Evolutionary conservation across 345 rosid species (phyloP).

Genomic region (Kernera saxatilis): DNA sequence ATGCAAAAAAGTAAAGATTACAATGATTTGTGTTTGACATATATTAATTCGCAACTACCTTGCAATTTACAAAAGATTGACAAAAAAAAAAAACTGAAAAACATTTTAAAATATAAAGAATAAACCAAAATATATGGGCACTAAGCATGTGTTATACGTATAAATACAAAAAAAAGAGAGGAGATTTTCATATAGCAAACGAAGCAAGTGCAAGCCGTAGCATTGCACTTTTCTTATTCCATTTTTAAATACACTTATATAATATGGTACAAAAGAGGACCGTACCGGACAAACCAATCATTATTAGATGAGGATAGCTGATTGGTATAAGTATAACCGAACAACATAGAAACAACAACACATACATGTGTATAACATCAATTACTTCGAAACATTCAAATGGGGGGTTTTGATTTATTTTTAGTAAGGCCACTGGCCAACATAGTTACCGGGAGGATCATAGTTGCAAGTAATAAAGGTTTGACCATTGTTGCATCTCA

Average conservation of each 20-base stretch:
- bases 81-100: neutral
- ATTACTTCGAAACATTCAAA: neutral
- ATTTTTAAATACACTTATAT: neutral
- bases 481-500: constrained; percentile 42
- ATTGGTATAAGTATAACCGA: constrained; percentile 10
- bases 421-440: constrained; percentile 41
- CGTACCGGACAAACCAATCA: constrained; percentile 4
- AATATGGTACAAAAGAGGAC: constrained; percentile 7
- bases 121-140: neutral
- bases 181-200: neutral
- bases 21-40: neutral
- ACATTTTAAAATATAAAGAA: neutral
- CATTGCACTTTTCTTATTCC: constrained; percentile 11
- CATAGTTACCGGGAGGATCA: constrained; percentile 47
- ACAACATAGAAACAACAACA: neutral
- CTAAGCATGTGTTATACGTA: neutral
- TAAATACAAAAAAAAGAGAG: neutral
- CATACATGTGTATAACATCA: neutral
- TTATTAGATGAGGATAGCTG: neutral
- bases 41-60: neutral
- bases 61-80: neutral
- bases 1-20: neutral
- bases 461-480: constrained; percentile 58
- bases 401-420: neutral
- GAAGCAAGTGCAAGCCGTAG: constrained; percentile 16